Conservation (phyloP, 2,329 filamentous ascomycete species). For the Aspergillus pseudoglaucus region DNA sequence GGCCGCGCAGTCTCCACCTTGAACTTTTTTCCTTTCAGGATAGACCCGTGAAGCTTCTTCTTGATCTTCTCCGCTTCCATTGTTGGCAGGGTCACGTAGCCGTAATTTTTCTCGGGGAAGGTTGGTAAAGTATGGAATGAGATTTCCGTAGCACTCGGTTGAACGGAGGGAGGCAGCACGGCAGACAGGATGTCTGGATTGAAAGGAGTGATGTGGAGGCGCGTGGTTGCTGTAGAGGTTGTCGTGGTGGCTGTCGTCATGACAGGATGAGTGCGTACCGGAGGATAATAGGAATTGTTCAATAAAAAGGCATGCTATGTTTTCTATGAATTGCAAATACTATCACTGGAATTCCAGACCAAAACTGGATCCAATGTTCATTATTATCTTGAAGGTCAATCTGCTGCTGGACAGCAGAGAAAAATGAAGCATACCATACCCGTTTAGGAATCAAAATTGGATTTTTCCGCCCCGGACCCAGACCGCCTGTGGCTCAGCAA, state of each 20-base stretch:
- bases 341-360: no score
- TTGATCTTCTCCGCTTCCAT: constrained; percentile 84
- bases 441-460: constrained; percentile 3
- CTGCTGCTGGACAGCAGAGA: neutral
- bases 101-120: constrained; percentile 85
- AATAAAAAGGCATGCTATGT: neutral
- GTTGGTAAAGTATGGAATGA: constrained; percentile 84
- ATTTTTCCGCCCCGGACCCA: constrained; percentile 12
- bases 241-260: constrained; percentile 14
- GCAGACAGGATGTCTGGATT: constrained; percentile 65
- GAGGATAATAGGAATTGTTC: neutral
- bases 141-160: constrained; percentile 64
- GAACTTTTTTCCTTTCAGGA: constrained; percentile 78
- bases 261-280: constrained; percentile 2
- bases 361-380: neutral
- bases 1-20: constrained; percentile 74
- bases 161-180: constrained; percentile 63
- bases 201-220: constrained; percentile 85
- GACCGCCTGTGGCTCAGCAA: neutral
- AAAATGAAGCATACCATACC: constrained; percentile 1
- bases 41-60: constrained; percentile 82
- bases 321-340: no score
- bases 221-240: constrained; percentile 26
- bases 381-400: neutral
- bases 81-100: constrained; percentile 74